Evolutionary conservation across 78 protist genomes (phyloP).

Genomic region (Trichosphaerium sp.): DNA sequence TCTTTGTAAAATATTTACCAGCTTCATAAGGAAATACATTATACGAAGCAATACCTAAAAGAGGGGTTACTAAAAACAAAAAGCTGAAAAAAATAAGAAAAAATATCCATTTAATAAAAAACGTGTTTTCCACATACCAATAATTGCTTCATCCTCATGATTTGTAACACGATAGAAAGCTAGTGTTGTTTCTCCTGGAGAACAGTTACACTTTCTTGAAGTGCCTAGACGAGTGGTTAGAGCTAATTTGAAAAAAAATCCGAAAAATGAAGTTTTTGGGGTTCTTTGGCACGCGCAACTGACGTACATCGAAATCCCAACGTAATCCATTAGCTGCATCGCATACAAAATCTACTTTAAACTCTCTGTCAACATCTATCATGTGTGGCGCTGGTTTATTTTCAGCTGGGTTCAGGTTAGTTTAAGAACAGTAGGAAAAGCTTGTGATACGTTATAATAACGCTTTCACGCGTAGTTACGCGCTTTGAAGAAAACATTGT

Average conservation of each 20-base stretch:
- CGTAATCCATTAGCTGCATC: not conserved
- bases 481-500: too few species aligned
- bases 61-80: slow-evolving; percentile 13
- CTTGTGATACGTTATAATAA: not conserved
- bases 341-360: not conserved
- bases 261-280: not conserved
- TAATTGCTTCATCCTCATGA: slow-evolving; percentile 51
- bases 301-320: not conserved
- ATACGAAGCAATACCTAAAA: too few species aligned
- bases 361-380: slow-evolving; percentile 32
- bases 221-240: not conserved
- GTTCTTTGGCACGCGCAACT: not conserved
- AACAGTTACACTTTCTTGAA: not conserved
- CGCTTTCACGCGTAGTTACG: slow-evolving; percentile 31
- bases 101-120: slow-evolving; percentile 36
- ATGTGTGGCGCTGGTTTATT: too few species aligned
- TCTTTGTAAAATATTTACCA: slow-evolving; percentile 72
- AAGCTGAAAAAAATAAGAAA: too few species aligned
- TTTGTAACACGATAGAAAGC: slow-evolving; percentile 73
- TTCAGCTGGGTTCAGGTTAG: too few species aligned
- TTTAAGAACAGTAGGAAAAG: too few species aligned
- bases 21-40: slow-evolving; percentile 73
- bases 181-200: slow-evolving; percentile 63
- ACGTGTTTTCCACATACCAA: slow-evolving; percentile 74
- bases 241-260: not conserved